Base-by-base conservation (phyloP, 139 green algal species). In the Coelastrella sp. region DNA sequence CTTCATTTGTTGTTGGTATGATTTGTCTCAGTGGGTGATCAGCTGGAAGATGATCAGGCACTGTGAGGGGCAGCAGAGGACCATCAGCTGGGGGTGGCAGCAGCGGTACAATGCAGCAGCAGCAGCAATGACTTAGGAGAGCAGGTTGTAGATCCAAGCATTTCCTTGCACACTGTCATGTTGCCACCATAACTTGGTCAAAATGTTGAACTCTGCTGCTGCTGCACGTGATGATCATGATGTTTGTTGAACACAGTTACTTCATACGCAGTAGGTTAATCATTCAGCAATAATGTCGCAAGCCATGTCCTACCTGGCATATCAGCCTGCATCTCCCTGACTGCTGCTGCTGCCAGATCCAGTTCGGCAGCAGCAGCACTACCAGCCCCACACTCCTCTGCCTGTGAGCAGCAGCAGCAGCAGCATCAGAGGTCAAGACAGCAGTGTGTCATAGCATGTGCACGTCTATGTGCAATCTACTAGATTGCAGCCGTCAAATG, bases 71-170 rank as follows among this genome's bases (percentile, higher is more conserved):
- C 72, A 38, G 27, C 25, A 79, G 45, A 3, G 72, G 32, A 2
- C 41, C 72, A 23, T 79, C 72, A 66, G 19, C 43, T 79, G 72
- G n/a, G n/a, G n/a, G n/a, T n/a, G n/a, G n/a, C n/a, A n/a, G n/a
- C n/a, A n/a, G n/a, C n/a, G n/a, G n/a, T n/a, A n/a, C n/a, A n/a
- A n/a, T n/a, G n/a, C n/a, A n/a, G n/a, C n/a, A n/a, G n/a, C n/a
- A n/a, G n/a, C n/a, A n/a, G n/a, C n/a, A n/a, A n/a, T n/a, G n/a
- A n/a, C n/a, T n/a, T n/a, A n/a, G n/a, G n/a, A n/a, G n/a, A n/a
- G n/a, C n/a, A n/a, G n/a, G n/a, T n/a, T n/a, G n/a, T n/a, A n/a
- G n/a, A n/a, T n/a, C n/a, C n/a, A n/a, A n/a, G n/a, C n/a, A n/a
- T n/a, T n/a, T n/a, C n/a, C n/a, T n/a, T n/a, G n/a, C n/a, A n/a